Base-by-base conservation (phyloP, 1,139 yeast genomes). In the Candida sojae region DNA sequence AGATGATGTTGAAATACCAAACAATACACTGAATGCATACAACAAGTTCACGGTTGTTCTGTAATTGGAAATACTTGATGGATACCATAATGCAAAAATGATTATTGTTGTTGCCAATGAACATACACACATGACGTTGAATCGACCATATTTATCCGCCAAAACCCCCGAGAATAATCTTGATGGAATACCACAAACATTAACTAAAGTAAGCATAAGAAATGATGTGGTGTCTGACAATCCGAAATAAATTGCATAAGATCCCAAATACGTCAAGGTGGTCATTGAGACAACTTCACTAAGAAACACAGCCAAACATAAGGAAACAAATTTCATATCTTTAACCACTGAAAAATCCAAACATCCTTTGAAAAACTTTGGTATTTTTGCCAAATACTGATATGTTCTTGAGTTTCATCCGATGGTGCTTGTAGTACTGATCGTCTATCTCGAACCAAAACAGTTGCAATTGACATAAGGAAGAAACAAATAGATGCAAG, bases 221-320 rank as follows among this genome's bases (percentile, higher is more conserved):
- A 76, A 79, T 0, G 84, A 68, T n/a, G 67, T 63, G 8, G 69
- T 60, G 29, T 70, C 67, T 36, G 68, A 56, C 34, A 76, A 61
- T 0, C 80, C 80, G 33, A 68, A 64, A 21, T 66, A 61, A 8
- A 80, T 60, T 1, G 83, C 81, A 55, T 79, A 82, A 1, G 82
- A 73, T 3, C 83, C 67, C 48, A 80, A 65, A 58, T 77, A 83
- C 6, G 83, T 80, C 37, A 78, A 56, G 0, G 83, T 75, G n/a
- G 78, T 64, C 53, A 81, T 66, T 26, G 80, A 68, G 1, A 77
- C 73, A 54, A 80, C 63, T 56, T 83, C 86, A 8, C 77, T 67
- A 40, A 76, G 57, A 50, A 71, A 74, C 4, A 77, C 75, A 17
- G 77, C 82, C 41, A 71, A 48, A 1, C 76, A 68, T 13, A 77